phyloP scores from a whole-genome alignment of 2,329 filamentous ascomycete species.

The Blastomyces silverae region DNA sequence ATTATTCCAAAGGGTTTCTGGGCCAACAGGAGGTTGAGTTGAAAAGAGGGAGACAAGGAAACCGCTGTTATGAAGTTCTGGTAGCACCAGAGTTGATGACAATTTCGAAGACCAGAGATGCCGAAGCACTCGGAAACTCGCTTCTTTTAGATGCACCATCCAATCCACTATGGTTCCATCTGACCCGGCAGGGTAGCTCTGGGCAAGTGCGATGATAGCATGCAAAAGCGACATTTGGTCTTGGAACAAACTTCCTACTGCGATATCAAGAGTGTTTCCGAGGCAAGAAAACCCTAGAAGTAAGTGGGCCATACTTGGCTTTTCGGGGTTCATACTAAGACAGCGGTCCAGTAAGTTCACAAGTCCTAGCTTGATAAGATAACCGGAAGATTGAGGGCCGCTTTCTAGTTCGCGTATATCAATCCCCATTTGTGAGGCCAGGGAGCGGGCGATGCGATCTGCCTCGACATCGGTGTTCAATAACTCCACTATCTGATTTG shows the following conservation, averaged over 20 bases:
- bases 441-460: constrained; percentile 67
- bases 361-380: constrained; percentile 74
- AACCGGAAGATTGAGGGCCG: constrained; percentile 62
- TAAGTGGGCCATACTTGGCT: constrained; percentile 82
- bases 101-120: constrained; percentile 78
- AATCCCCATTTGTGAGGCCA: constrained; percentile 60
- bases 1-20: constrained; percentile 67
- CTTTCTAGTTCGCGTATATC: constrained; percentile 65
- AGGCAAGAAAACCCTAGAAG: constrained; percentile 80
- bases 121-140: constrained; percentile 65
- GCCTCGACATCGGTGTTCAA: constrained; percentile 74
- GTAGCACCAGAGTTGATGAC: constrained; percentile 65
- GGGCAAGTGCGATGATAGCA: constrained; percentile 63
- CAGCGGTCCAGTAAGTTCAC: constrained; percentile 80
- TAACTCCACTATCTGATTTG: constrained; percentile 82
- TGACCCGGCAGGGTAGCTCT: constrained; percentile 60
- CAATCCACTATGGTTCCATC: constrained; percentile 57
- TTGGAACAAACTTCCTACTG: constrained; percentile 63
- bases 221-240: constrained; percentile 70
- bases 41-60: constrained; percentile 72
- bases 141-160: constrained; percentile 62
- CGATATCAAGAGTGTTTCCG: constrained; percentile 61
- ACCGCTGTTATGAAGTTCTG: constrained; percentile 71
- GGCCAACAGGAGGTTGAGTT: constrained; percentile 62
- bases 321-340: constrained; percentile 64